Base-by-base conservation (phyloP, 805 yeast genomes). In the Candida cerambycidarum region DNA sequence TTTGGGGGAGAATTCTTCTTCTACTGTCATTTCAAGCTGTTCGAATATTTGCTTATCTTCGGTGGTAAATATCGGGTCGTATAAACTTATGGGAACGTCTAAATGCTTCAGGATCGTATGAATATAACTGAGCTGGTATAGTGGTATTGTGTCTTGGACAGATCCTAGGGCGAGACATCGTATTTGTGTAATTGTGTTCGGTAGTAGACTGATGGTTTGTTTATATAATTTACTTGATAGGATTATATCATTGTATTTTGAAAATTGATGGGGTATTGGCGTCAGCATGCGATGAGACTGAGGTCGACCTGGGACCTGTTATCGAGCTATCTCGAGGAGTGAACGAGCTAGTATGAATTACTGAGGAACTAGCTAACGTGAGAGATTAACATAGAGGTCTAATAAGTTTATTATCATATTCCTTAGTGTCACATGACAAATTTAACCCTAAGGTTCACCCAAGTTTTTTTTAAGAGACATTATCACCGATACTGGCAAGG, bases 141-240 rank as follows among this genome's bases (percentile, higher is more conserved):
- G 62, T 1, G 92, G 84, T 17, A 77, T 75, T n/a, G 54, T 58
- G 41, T 78, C 82, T 5, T 75, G 75, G 11, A 88, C 85, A 4
- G 80, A 71, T 0, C 95, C 95, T 15, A 86, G 63, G 0, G 92
- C 95, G 23, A 86, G 59, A 53, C 92, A 85, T 51, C 89, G 65
- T 46, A 86, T 71, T 19, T 45, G 51, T 4, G 50, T 43, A 16
- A 45, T 16, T 10, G 23, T 6, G 24, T 29, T 19, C 5, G 34
- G 29, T 39, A 39, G 7, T 17, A 27, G 17, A 4, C 18, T 32
- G 5, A 23, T 27, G 3, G 36, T 34, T 13, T 35, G 32, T 16
- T 36, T 36, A 10, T 12, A 42, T 23, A 42, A 19, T 2, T 42
- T 14, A 27, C 29, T 15, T 3, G 13, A 15, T 12, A 17, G 6